Base-by-base conservation (phyloP, 192 early-diverging fungal species). In the Piromyces sp. region DNA sequence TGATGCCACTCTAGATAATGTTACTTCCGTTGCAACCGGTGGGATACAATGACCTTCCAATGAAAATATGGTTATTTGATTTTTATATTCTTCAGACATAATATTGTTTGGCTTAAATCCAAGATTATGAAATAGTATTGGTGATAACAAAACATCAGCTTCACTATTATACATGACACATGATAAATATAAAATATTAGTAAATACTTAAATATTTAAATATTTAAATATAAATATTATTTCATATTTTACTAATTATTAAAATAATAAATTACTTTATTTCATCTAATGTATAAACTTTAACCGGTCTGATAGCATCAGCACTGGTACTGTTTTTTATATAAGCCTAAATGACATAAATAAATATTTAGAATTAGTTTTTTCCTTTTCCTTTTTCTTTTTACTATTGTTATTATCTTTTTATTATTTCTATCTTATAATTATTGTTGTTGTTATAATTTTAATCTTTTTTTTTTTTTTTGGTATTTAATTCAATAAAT, bases 1-100 rank as follows among this genome's bases (percentile, higher is more conserved):
- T 3, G 91, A 91, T 13, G 94, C 92, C 33, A 95, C 87, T 58
- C 93, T 87, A 17, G 94, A 88, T 5, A 94, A 87, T 6, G 87
- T 90, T 31, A 95, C 84, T 0, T 90, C 88, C 33, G 83, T 86
- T 5, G 94, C 93, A 4, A 89, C 84, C 15, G 88, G 84, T 15
- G 89, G 88, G 28, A 83, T 80, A 11, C 86, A 86, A 30, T 84
- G 84, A 42, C 81, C 83, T 33, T 58, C 28, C 83, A 82, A n/a
- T 82, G 81, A 13, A 85, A 83, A 30, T 84, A 82, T 58, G 79
- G 51, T 31, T 86, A 81, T 42, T 30, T 79, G 42, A 31, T 28
- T 30, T n/a, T 82, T 81, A 82, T 29, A 12, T 15, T 81, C 31
- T n/a, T 68, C 42, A 1, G 42, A 33, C 0, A 0, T 68, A 68